phyloP scores from a whole-genome alignment of 176 grass and related monocot species.

The Carex myosuroides region DNA sequence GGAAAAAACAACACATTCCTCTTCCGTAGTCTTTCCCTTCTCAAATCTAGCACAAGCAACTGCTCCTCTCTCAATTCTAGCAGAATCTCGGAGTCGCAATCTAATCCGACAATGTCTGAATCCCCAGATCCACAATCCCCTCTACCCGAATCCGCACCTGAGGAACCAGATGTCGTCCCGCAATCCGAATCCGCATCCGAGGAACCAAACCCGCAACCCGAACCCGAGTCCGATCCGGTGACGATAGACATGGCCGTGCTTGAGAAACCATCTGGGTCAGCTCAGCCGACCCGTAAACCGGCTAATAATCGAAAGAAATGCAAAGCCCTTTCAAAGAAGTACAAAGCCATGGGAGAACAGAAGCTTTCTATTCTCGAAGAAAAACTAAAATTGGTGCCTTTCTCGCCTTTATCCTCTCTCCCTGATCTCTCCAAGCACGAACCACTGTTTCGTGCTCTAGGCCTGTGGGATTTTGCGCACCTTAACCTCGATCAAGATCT shows the following conservation, averaged over 20 bases:
- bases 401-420: background rate
- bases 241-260: conserved; percentile 1
- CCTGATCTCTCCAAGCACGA: conserved; percentile 32
- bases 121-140: background rate
- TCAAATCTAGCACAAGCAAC: background rate
- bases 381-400: conserved; percentile 4
- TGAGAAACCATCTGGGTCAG: background rate
- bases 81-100: background rate
- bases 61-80: background rate
- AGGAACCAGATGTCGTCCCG: background rate
- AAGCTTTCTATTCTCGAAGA: conserved; percentile 2
- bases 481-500: conserved; percentile 28
- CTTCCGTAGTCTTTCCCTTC: background rate
- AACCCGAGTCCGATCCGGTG: background rate
- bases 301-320: conserved; percentile 14
- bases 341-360: conserved; percentile 18
- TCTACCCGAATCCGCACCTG: background rate
- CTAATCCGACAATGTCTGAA: background rate
- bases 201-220: background rate
- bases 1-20: background rate
- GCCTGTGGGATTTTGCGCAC: conserved; percentile 57
- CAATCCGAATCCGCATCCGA: background rate
- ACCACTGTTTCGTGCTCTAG: conserved; percentile 48
- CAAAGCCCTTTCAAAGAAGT: background rate
- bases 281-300: background rate